phyloP scores from a whole-genome alignment of 805 yeast genomes.

The Kodamaea hsintzibuensis region DNA sequence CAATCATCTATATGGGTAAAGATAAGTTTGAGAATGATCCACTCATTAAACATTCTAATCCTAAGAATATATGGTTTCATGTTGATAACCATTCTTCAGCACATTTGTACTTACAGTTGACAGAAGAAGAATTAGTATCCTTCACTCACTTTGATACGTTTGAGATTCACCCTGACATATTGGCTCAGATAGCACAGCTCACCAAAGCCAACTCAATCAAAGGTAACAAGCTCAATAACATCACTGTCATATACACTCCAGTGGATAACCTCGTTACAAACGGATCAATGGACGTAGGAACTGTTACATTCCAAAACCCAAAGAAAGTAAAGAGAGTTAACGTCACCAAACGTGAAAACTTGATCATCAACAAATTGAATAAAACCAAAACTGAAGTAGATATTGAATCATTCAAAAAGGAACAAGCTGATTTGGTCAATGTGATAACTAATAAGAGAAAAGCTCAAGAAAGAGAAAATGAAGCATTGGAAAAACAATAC shows the following conservation, averaged over 20 bases:
- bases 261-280: conserved; percentile 68
- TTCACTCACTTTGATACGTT: conserved; percentile 40
- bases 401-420: conserved; percentile 44
- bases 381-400: conserved; percentile 61
- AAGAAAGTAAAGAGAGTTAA: conserved; percentile 53
- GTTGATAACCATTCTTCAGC: conserved; percentile 77
- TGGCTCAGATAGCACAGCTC: conserved; percentile 60
- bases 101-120: conserved; percentile 66
- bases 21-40: conserved; percentile 67
- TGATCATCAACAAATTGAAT: conserved; percentile 59
- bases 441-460: conserved; percentile 40
- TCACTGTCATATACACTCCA: conserved; percentile 71
- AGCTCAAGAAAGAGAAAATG: conserved; percentile 34
- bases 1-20: conserved; percentile 62
- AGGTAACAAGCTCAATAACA: conserved; percentile 68
- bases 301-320: conserved; percentile 68
- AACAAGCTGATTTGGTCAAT: conserved; percentile 30
- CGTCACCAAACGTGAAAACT: conserved; percentile 58
- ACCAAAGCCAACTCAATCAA: conserved; percentile 77
- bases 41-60: conserved; percentile 59
- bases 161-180: conserved; percentile 41
- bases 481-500: conserved; percentile 35
- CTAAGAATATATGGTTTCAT: conserved; percentile 77
- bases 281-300: conserved; percentile 75
- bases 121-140: conserved; percentile 47